Evolutionary conservation across 768 basidiomycete genomes (phyloP), one percentile per base, ranked within the genome.

Genomic region (Daedalea quercina): DNA sequence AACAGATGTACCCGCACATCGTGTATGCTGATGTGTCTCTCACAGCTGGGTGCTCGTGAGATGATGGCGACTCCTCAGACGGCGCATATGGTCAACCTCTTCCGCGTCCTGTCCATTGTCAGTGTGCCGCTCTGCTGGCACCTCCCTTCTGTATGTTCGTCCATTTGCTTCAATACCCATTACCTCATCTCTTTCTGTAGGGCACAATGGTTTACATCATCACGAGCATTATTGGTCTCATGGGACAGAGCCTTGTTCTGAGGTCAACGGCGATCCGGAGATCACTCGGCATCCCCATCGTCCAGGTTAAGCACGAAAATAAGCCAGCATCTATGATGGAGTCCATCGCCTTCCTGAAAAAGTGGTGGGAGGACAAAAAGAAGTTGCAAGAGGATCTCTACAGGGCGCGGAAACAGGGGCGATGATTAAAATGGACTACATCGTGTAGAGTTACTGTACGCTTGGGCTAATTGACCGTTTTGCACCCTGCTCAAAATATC

Each of bases 141-240:
- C 50, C 78, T 94, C 64, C 84, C 90, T 25, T 70, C 80, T 1
- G 92, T 90, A 67, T 62, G 85, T 72, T n/a, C n/a, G 24, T 23
- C 42, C 41, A 19, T 19, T 31, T 12, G 26, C 40, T 34, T 43
- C 54, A 24, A 19, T 17, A 44, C 31, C 17, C 15, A 3, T 23
- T 40, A 15, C n/a, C 12, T 42, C 28, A 25, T 44, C 49, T 33
- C 22, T 9, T 54, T 15, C 4, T n/a, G n/a, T 48, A 85, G 82
- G 84, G 80, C 12, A 60, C 85, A 43, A 72, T 80, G 55, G 59
- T 86, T 52, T 81, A 84, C 67, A 72, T 85, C 68, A 63, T 76
- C 2, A 72, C 77, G 37, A 77, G 81, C 54, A 74, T 80, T 62
- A 0, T 55, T 3, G 43, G 76, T 52, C 71, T 79, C 28, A 65